Conservation (phyloP, 73 alveolate genomes). For the Tetrahymena malaccensis region DNA sequence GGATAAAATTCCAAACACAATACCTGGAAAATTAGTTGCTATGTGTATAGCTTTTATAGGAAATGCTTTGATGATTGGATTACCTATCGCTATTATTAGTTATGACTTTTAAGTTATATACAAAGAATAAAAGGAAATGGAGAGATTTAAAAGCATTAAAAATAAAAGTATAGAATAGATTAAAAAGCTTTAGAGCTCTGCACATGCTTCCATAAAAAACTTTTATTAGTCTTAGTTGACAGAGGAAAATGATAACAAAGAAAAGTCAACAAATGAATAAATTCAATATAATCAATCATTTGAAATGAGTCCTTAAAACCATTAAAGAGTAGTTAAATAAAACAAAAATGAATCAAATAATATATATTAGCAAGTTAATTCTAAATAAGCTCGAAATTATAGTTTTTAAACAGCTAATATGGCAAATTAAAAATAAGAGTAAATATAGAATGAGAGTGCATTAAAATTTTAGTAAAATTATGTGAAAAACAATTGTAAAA, state of each 20-base stretch:
- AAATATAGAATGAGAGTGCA: too few relatives aligned
- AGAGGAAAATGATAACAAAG: not conserved
- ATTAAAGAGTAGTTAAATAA: too few relatives aligned
- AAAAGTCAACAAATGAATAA: too few relatives aligned
- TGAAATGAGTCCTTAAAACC: too few relatives aligned
- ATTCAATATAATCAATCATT: too few relatives aligned
- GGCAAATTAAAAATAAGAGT: too few relatives aligned
- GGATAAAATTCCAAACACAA: slow-evolving; percentile 22
- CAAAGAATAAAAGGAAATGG: not conserved
- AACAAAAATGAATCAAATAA: too few relatives aligned
- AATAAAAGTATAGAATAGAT: not conserved
- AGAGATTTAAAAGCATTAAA: not conserved
- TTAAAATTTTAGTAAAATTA: too few relatives aligned
- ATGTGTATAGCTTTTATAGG: slow-evolving; percentile 28
- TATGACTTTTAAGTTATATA: not conserved
- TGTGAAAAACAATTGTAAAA: too few relatives aligned
- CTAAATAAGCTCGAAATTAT: too few relatives aligned
- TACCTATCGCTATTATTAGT: not conserved
- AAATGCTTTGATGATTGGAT: slow-evolving; percentile 3
- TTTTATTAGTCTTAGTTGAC: not conserved
- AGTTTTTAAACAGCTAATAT: too few relatives aligned
- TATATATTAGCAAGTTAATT: too few relatives aligned
- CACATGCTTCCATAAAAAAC: not conserved
- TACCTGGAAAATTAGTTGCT: slow-evolving; percentile 10
- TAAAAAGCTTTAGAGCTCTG: not conserved